Evolutionary conservation across 192 early-diverging fungal species (phyloP).

Genomic region (Irineochytrium annulatum): DNA sequence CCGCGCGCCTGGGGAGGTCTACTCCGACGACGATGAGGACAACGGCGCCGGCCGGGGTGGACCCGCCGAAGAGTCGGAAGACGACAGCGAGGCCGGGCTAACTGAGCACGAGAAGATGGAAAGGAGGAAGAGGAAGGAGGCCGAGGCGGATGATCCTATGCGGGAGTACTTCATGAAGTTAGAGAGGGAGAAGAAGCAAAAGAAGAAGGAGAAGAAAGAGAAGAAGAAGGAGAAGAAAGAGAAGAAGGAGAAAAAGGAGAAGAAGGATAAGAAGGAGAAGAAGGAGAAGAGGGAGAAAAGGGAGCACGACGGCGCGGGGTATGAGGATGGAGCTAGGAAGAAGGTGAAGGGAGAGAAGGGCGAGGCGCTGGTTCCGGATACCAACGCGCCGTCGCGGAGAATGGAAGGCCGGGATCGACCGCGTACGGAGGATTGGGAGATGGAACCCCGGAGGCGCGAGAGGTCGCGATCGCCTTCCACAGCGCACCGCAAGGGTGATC

Average conservation of each 20-base stretch:
- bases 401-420: too few relatives aligned
- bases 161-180: slow-evolving; percentile 27
- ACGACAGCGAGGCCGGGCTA: slow-evolving; percentile 14
- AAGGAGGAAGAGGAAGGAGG: slow-evolving; percentile 12
- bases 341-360: background rate
- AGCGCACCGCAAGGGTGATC: too few relatives aligned
- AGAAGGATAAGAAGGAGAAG: slow-evolving; percentile 9
- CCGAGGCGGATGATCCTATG: slow-evolving; percentile 45
- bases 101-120: slow-evolving; percentile 16
- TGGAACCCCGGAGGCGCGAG: too few relatives aligned
- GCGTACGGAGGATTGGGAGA: too few relatives aligned
- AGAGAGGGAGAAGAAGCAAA: slow-evolving; percentile 18
- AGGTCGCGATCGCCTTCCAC: too few relatives aligned
- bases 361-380: background rate
- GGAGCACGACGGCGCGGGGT: slow-evolving; percentile 8
- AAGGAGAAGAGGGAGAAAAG: slow-evolving; percentile 25
- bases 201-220: slow-evolving; percentile 19
- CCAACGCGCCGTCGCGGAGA: too few relatives aligned
- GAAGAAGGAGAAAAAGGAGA: slow-evolving; percentile 32
- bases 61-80: background rate
- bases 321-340: background rate
- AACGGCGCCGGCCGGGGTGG: background rate
- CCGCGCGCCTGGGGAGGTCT: slow-evolving; percentile 9
- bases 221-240: slow-evolving; percentile 34
- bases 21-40: slow-evolving; percentile 3